phyloP scores from a whole-genome alignment of 306 rosid genomes.

The Cucumis cinereus region DNA sequence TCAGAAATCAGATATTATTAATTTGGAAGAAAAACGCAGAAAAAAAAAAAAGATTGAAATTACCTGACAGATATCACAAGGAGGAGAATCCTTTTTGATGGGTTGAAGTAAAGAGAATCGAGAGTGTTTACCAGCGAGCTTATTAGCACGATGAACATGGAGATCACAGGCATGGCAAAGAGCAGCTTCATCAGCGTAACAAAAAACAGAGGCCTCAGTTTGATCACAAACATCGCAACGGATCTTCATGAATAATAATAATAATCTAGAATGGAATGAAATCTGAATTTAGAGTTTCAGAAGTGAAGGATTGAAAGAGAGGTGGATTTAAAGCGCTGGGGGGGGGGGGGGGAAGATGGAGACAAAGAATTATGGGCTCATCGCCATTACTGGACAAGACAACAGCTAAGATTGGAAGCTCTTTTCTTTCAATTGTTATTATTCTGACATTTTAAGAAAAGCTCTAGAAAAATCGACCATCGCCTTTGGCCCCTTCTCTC shows the following conservation, averaged over 20 bases:
- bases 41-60: background rate
- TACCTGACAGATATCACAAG: conserved; percentile 81
- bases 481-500: background rate
- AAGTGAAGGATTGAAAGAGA: background rate
- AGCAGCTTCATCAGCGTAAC: conserved; percentile 89
- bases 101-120: conserved; percentile 54
- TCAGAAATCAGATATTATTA: background rate
- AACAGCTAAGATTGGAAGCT: conserved; percentile 26
- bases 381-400: conserved; percentile 25
- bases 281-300: background rate
- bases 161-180: conserved; percentile 60
- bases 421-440: conserved; percentile 4
- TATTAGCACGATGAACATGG: conserved; percentile 73
- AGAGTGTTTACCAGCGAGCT: conserved; percentile 57
- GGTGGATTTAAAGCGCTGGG: background rate
- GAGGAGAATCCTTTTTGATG: conserved; percentile 34
- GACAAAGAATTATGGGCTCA: conserved; percentile 51
- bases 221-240: conserved; percentile 64
- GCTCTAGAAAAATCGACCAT: conserved; percentile 11
- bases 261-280: background rate
- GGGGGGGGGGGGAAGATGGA: background rate
- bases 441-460: conserved; percentile 19
- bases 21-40: too few relatives aligned
- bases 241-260: conserved; percentile 45
- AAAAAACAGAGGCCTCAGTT: conserved; percentile 50